These are phyloP conservation scores for Bocquillonia castaneifolia DNA, from an alignment of 441 rosid genomes.

Conservation along the genomic window DNA sequence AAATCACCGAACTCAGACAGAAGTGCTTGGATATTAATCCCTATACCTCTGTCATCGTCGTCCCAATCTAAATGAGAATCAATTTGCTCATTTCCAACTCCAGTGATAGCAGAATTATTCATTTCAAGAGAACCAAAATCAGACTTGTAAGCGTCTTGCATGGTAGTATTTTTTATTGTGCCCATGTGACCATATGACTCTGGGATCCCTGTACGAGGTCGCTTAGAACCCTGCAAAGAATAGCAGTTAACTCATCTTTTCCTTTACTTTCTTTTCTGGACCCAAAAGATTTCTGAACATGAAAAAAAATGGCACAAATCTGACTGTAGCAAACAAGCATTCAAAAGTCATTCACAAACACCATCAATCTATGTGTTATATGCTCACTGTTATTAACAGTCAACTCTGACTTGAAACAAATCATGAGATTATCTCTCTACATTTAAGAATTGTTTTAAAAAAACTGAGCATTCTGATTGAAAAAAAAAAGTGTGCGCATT, in stretches of 20 bases:
- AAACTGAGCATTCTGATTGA: background rate
- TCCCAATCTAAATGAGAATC: slow-evolving; percentile 93
- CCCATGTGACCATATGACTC: slow-evolving; percentile 73
- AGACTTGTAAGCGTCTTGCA: slow-evolving; percentile 50
- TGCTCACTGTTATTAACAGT: background rate
- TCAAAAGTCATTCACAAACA: background rate
- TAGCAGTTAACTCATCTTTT: slow-evolving; percentile 14
- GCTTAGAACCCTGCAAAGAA: slow-evolving; percentile 79
- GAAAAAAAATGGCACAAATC: background rate
- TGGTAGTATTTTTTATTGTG: slow-evolving; percentile 40
- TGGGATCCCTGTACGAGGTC: slow-evolving; percentile 62
- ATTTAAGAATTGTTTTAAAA: too few relatives aligned
- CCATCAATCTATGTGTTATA: background rate
- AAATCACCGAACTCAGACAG: slow-evolving; percentile 99
- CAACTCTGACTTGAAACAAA: background rate
- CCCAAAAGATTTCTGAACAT: background rate
- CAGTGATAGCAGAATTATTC: slow-evolving; percentile 57
- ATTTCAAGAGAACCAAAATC: slow-evolving; percentile 60
- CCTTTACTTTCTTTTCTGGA: background rate
- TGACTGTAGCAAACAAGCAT: slow-evolving; percentile 7
- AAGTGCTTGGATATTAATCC: slow-evolving; percentile 92
- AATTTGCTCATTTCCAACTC: slow-evolving; percentile 62
- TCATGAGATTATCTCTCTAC: background rate
- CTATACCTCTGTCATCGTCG: slow-evolving; percentile 83
- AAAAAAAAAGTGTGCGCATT: background rate